Conservation (phyloP, 1,284 basidiomycete genomes). For the Apiotrichum siamense region DNA sequence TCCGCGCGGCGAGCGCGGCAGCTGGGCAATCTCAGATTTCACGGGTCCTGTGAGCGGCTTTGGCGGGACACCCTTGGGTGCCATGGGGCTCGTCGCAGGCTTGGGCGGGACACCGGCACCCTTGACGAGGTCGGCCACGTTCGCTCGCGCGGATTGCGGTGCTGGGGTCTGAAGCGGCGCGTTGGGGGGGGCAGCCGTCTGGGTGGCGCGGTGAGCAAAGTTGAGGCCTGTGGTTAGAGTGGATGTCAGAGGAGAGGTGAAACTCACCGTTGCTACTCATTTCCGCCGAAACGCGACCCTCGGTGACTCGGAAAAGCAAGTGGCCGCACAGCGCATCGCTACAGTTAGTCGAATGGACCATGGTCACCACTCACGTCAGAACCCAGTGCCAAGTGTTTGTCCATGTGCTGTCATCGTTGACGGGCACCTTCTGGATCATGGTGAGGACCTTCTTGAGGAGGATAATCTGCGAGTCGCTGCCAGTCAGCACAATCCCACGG, state of each 20-base stretch:
- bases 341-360: constrained; percentile 34
- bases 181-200: constrained; percentile 36
- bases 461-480: constrained; percentile 71
- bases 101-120: constrained; percentile 47
- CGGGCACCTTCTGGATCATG: constrained; percentile 57
- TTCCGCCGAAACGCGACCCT: constrained; percentile 86
- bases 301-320: constrained; percentile 79
- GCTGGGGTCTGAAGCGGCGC: constrained; percentile 41
- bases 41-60: constrained; percentile 3
- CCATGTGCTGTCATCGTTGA: constrained; percentile 65
- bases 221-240: constrained; percentile 68
- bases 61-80: constrained; percentile 8
- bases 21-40: not conserved
- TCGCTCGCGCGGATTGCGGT: constrained; percentile 35
- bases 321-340: constrained; percentile 91
- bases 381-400: constrained; percentile 99
- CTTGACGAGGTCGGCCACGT: constrained; percentile 9
- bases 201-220: constrained; percentile 58
- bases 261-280: constrained; percentile 77
- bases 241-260: not conserved
- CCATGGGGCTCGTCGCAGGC: constrained; percentile 14
- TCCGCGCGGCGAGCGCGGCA: constrained; percentile 18
- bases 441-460: constrained; percentile 83
- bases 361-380: constrained; percentile 48
- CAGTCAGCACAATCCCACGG: not conserved